Base-by-base conservation (phyloP, 441 rosid species). In the Erodium trifolium region DNA sequence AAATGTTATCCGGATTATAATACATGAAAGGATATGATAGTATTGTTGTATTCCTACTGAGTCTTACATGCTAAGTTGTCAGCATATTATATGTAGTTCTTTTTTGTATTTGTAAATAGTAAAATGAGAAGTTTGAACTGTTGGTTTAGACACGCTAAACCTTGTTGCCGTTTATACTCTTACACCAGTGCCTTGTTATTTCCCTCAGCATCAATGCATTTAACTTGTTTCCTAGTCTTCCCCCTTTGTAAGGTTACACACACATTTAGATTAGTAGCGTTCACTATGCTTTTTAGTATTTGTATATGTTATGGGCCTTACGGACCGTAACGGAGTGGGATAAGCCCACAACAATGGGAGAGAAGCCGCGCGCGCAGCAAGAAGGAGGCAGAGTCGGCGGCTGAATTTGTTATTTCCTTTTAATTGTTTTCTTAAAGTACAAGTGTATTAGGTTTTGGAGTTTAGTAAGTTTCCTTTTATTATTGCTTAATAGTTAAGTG, bases 171-270 rank as follows among this genome's bases (percentile, higher is more conserved):
- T 2, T 14, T 53, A n/a, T 53, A 16, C 19, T 51, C 18, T 55
- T 17, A 55, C 62, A 55, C 62, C 62, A 5, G 27, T 55, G 62
- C 27, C 62, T 16, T 55, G 62, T 17, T 23, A 17, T 17, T 31
- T 10, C 62, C 27, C 5, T 55, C 62, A 55, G 62, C 27, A 4
- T 51, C 27, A 55, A 17, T 55, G 62, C 3, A 17, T 55, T 17
- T 17, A 55, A 55, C 62, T 55, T 55, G 62, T 55, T 55, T 55
- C 27, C 27, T 55, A 16, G 27, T 55, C 62, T 55, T 16, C 62
- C 62, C 27, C 27, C 17, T 55, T 51, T 51, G 57, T 51, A 31
- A 31, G 34, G 34, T 31, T 31, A 31, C 34, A 31, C 34, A 31
- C 34, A 31, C 34, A 31, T 31, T 31, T 31, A 31, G 1, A 31